Conservation (phyloP, 73 alveolate genomes). For the Tetrahymena elliotti region DNA sequence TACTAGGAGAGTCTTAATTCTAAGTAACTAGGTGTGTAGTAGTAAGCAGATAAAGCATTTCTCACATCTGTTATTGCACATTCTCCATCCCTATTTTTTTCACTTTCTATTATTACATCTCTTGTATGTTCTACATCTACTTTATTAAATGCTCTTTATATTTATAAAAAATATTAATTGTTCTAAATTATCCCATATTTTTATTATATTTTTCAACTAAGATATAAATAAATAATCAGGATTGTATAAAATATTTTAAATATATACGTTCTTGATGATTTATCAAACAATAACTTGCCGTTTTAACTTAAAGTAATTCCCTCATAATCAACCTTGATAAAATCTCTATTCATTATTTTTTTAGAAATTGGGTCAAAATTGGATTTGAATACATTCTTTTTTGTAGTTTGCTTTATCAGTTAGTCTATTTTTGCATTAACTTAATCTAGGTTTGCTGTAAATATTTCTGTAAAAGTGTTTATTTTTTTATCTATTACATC, state of each 20-base stretch:
- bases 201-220: background rate
- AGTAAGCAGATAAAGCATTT: background rate
- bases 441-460: background rate
- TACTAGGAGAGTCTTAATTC: background rate
- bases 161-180: background rate
- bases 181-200: background rate
- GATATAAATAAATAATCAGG: background rate
- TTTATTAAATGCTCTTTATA: background rate
- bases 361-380: background rate
- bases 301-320: background rate
- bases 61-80: background rate
- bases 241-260: background rate
- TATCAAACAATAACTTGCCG: background rate
- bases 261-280: background rate
- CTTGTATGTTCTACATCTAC: background rate
- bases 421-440: background rate
- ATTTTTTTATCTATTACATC: background rate
- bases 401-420: background rate
- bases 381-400: background rate
- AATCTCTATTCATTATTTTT: background rate
- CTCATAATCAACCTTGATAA: background rate
- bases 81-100: background rate
- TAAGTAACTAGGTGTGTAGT: background rate
- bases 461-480: background rate
- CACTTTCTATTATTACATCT: background rate